These are phyloP conservation scores for Leishmania gerbilli DNA, from an alignment of 208 protist genomes.

Conservation along the genomic window DNA sequence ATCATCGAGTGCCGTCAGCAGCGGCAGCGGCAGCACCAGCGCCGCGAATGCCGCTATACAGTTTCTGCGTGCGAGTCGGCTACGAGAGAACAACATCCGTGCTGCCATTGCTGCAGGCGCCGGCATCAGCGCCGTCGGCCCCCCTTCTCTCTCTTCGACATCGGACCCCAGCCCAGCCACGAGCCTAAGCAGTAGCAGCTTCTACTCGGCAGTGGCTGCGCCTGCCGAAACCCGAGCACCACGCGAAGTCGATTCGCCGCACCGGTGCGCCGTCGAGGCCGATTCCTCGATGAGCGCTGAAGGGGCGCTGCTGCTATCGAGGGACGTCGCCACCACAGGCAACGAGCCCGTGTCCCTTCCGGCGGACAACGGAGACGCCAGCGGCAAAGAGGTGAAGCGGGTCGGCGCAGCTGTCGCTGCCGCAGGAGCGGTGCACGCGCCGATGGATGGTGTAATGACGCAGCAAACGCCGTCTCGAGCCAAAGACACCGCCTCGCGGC, in stretches of 20 bases:
- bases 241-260: not conserved
- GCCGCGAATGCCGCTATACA: slow-evolving; percentile 29
- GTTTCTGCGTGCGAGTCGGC: slow-evolving; percentile 33
- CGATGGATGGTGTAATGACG: not conserved
- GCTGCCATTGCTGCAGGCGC: not conserved
- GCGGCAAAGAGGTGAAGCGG: not conserved
- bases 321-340: not conserved
- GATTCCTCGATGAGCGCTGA: not conserved
- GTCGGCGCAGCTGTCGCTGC: not conserved
- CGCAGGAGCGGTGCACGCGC: not conserved
- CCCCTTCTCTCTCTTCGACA: not conserved
- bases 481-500: not conserved
- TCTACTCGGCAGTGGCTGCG: not conserved
- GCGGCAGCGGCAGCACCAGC: slow-evolving; percentile 23
- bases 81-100: slow-evolving; percentile 10
- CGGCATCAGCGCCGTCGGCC: not conserved
- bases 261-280: not conserved
- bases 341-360: not conserved
- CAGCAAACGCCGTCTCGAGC: not conserved
- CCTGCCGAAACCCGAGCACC: not conserved
- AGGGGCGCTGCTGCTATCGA: not conserved
- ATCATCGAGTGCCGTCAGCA: not conserved
- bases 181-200: not conserved
- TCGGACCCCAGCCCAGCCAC: not conserved
- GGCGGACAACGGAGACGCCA: not conserved